Base-by-base conservation (phyloP, 164 flowering plant genomes). In the Warburgia ugandensis region DNA sequence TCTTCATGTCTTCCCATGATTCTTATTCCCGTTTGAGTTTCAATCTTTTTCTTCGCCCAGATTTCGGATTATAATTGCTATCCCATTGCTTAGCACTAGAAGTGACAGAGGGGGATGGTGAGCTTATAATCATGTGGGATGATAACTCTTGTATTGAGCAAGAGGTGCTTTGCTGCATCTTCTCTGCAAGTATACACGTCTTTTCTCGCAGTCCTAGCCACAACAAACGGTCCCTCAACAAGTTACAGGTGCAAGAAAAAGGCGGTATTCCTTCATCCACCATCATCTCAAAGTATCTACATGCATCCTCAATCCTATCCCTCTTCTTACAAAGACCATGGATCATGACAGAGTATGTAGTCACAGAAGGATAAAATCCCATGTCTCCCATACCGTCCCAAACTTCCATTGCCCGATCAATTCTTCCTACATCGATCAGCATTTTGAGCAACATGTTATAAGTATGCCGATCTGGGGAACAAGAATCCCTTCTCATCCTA, bases 261-360 rank as follows among this genome's bases (percentile, higher is more conserved):
- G 98, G 96, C 4, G 95, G 98, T 46, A 88, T 63, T 16, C 98
- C 96, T 63, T 88, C 96, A 72, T 92, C 96, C 37, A 92, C 69
- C 98, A 92, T 88, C 70, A 64, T 70, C 70, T 87, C 95, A 61
- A 88, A 92, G 62, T 74, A 83, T 29, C 55, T 69, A 46, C 85
- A 83, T 0, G 98, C 96, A 54, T 87, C 98, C 61, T 87, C 95
- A 4, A 76, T 50, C 56, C 74, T 81, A 19, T 83, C 82, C 62
- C 67, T 85, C 77, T 85, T 92, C 77, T 71, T 76, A 47, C 84
- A 77, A 2, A 81, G 58, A 17, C 96, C 94, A 72, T 92, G 96
- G 50, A 92, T 49, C 91, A 92, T 78, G 16, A 92, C 96, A 22
- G 96, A 53, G 58, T 79, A 88, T 0, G 95, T 85, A 6, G 95